phyloP scores from a whole-genome alignment of 495 filamentous ascomycete species.

The Podospora tetraspora region DNA sequence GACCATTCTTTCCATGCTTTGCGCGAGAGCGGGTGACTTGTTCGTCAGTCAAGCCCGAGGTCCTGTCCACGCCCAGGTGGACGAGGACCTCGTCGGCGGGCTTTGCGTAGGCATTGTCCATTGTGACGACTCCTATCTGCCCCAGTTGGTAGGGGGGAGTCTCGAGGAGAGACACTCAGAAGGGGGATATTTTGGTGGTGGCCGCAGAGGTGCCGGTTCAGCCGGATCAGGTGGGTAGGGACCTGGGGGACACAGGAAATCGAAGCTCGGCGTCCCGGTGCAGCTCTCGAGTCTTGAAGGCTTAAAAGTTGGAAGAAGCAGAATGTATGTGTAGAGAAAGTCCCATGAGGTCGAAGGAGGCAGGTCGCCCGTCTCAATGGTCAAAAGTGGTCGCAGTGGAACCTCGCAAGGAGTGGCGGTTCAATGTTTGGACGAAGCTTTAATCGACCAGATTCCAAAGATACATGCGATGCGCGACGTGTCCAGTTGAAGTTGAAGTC shows the following conservation, averaged over 20 bases:
- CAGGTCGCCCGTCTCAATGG: constrained; percentile 3
- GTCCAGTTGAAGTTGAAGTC: constrained; percentile 28
- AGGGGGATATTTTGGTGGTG: not conserved
- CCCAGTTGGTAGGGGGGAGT: constrained; percentile 14
- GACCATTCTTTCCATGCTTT: constrained; percentile 85
- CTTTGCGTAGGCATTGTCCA: constrained; percentile 77
- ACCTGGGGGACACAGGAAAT: not conserved
- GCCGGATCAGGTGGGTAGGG: not conserved
- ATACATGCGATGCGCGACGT: constrained; percentile 30
- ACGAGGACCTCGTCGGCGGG: constrained; percentile 63
- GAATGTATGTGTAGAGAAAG: constrained; percentile 5
- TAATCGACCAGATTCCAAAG: constrained; percentile 7
- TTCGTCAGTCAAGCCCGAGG: constrained; percentile 60
- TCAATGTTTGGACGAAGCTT: constrained; percentile 14
- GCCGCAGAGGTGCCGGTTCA: not conserved
- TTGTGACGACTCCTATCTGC: constrained; percentile 31
- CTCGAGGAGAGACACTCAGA: not conserved
- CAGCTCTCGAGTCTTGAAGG: not conserved
- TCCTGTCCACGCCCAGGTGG: constrained; percentile 63
- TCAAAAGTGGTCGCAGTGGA: constrained; percentile 16
- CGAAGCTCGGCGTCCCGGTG: not conserved
- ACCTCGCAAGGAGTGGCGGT: constrained; percentile 12
- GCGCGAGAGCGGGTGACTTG: constrained; percentile 59
- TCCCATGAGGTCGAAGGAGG: constrained; percentile 17
- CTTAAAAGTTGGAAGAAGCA: constrained; percentile 19